Evolutionary conservation across 2,329 filamentous ascomycete genomes (phyloP), one percentile per base, ranked within the genome.

Genomic region (Calonectria montana): DNA sequence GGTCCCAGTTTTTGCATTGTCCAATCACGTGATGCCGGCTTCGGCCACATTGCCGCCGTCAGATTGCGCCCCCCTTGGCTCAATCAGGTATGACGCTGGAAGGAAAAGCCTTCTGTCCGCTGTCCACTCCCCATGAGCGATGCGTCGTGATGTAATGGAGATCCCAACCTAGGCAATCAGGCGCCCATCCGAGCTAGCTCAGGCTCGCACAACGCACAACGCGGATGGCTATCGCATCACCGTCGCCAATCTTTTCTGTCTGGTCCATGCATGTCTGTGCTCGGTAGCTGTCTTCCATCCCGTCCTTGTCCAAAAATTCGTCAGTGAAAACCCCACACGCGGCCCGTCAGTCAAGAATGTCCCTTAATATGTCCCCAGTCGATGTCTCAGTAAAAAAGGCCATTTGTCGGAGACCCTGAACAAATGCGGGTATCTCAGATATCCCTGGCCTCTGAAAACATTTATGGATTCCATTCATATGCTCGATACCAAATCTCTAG

Each of bases 11-110:
- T 8, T 8, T n/a, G 67, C 45, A 53, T 61, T 18, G 41, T 13
- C n/a, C 41, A 15, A 12, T 55, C 71, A 75, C 71, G 74, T 75
- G 73, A 72, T 41, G 37, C 21, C 6, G 18, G 39, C 37, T 50
- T 31, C 76, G 72, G 77, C 75, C 77, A 78, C 77, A 61, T 67
- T 25, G 57, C 43, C 53, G 31, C 53, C 53, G 31, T 59, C 53
- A 59, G 23, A 35, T 35, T 59, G 31, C 53, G 53, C 69, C 71
- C 65, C 65, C 67, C 62, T 78, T 70, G 69, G 70, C 45, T 71
- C 66, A 67, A 77, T 72, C 63, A 62, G 50, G 50, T 31, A 66
- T 53, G 59, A 45, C 71, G 65, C 61, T 61, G 75, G 74, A 74
- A 71, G 69, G 74, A 66, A 62, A 64, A 67, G 48, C 62, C 65